phyloP scores from a whole-genome alignment of 208 protist species.

The Angomonas desouzai region DNA sequence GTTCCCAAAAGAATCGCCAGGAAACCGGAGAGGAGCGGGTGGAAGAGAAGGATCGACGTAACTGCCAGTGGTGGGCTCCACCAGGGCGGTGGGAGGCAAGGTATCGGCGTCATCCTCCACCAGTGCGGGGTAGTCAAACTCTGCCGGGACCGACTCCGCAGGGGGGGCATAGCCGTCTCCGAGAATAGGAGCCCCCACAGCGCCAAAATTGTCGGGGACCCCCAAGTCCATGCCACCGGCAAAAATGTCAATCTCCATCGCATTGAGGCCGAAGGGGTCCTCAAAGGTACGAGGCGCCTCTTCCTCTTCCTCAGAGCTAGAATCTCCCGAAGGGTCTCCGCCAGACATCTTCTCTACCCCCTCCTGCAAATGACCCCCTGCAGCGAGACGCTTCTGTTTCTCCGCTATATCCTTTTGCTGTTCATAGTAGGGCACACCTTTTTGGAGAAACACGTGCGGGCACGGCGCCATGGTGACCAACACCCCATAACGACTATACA shows the following conservation, averaged over 20 bases:
- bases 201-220: no score
- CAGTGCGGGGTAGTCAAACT: not conserved
- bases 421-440: constrained; percentile 45
- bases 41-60: not conserved
- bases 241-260: constrained; percentile 47
- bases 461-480: constrained; percentile 78
- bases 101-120: not conserved
- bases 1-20: not conserved
- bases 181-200: no score
- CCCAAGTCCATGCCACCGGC: not conserved
- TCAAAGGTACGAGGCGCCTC: not conserved
- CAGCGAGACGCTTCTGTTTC: constrained; percentile 25
- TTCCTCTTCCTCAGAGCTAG: not conserved
- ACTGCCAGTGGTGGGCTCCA: not conserved
- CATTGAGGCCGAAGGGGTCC: constrained; percentile 12
- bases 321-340: not conserved
- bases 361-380: constrained; percentile 17
- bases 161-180: no score
- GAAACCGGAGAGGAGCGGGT: not conserved
- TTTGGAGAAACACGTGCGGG: constrained; percentile 67
- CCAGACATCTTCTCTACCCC: constrained; percentile 12
- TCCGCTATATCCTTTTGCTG: constrained; percentile 48
- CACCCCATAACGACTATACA: constrained; percentile 73
- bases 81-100: not conserved
- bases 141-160: not conserved